Evolutionary conservation across 1,284 basidiomycete species (phyloP).

Genomic region (Marasmius sp.): DNA sequence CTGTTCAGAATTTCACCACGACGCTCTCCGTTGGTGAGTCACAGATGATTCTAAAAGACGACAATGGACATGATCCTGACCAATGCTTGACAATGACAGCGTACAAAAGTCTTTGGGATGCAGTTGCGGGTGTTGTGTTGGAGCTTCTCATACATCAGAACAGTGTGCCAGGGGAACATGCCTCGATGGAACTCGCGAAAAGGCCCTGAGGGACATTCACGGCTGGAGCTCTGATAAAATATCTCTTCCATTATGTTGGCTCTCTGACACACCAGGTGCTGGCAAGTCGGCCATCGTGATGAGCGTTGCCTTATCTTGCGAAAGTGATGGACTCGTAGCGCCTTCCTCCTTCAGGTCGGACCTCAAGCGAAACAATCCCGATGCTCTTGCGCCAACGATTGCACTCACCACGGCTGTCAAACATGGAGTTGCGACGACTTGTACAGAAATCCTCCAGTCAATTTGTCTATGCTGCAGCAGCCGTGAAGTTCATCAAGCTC

Average conservation of each 20-base stretch:
- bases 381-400: neutral
- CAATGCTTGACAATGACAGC: too few species aligned
- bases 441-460: conserved; percentile 22
- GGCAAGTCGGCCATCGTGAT: conserved; percentile 14
- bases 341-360: conserved; percentile 16
- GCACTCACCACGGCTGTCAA: conserved; percentile 17
- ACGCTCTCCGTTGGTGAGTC: too few species aligned
- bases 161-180: conserved; percentile 5
- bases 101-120: neutral
- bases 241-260: conserved; percentile 12
- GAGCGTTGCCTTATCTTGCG: conserved; percentile 12
- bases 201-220: conserved; percentile 9
- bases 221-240: conserved; percentile 8
- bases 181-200: conserved; percentile 11
- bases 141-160: neutral
- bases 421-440: conserved; percentile 15
- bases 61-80: too few species aligned
- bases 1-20: too few species aligned
- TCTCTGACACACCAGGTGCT: conserved; percentile 16
- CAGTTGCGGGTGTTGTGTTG: neutral
- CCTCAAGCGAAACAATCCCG: neutral
- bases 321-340: conserved; percentile 1
- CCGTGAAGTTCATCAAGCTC: conserved; percentile 24
- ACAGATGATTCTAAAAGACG: too few species aligned
- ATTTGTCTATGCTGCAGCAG: conserved; percentile 25